Evolutionary conservation across 2,329 filamentous ascomycete genomes (phyloP).

Genomic region (Colletotrichum eleusines): DNA sequence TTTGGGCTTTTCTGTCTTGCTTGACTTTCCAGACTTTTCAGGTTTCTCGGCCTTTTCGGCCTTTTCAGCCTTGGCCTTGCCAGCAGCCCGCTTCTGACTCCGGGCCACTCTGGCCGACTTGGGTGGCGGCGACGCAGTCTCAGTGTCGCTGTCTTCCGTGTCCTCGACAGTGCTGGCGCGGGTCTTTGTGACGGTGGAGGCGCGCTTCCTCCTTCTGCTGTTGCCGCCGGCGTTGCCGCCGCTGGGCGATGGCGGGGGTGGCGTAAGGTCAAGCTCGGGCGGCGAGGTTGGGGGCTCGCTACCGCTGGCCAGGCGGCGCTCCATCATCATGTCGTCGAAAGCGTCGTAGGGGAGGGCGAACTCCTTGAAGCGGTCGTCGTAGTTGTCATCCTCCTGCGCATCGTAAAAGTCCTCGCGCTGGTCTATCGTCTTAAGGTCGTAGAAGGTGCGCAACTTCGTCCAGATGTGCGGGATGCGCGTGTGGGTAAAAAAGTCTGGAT

Average conservation of each 20-base stretch:
- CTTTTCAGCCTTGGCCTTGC: slow-evolving; percentile 53
- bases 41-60: slow-evolving; percentile 51
- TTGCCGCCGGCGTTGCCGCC: slow-evolving; percentile 32
- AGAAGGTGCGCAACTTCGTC: slow-evolving; percentile 85
- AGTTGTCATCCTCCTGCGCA: slow-evolving; percentile 67
- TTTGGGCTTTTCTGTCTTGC: slow-evolving; percentile 46
- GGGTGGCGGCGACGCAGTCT: slow-evolving; percentile 54
- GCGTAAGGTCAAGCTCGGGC: slow-evolving; percentile 55
- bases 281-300: slow-evolving; percentile 64
- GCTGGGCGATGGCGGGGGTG: slow-evolving; percentile 40
- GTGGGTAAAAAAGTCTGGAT: slow-evolving; percentile 77
- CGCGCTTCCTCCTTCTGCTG: slow-evolving; percentile 59
- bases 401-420: slow-evolving; percentile 78
- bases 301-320: slow-evolving; percentile 57
- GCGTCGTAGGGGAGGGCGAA: slow-evolving; percentile 70
- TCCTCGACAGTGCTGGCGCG: slow-evolving; percentile 64
- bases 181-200: slow-evolving; percentile 51
- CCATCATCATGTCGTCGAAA: slow-evolving; percentile 62
- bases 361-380: slow-evolving; percentile 72
- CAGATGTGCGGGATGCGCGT: slow-evolving; percentile 93
- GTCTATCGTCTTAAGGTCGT: slow-evolving; percentile 88
- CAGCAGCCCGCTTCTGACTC: slow-evolving; percentile 54
- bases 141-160: slow-evolving; percentile 60
- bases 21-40: slow-evolving; percentile 49
- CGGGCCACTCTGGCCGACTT: slow-evolving; percentile 54